A percentile compares a stretch with the other conserved stretches of the same genome.
phyloP scores from a whole-genome alignment of 2,329 filamentous ascomycete genomes.

The Ophiostoma ulmi region DNA sequence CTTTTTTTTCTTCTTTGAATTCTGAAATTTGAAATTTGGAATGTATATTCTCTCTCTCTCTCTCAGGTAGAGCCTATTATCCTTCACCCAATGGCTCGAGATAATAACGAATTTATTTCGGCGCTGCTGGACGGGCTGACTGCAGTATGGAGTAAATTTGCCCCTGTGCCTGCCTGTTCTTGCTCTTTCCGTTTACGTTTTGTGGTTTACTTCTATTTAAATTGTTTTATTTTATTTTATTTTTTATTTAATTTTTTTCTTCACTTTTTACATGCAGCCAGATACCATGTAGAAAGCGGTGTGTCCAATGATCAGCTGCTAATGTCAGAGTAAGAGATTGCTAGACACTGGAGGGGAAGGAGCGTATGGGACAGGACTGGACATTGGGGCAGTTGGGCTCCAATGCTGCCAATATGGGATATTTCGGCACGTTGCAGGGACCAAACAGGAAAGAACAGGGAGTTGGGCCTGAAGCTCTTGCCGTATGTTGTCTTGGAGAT shows the following conservation, averaged over 20 bases:
- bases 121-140: constrained; percentile 7
- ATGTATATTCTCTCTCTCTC: not conserved
- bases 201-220: not conserved
- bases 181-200: not conserved
- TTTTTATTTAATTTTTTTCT: not conserved
- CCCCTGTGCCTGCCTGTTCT: constrained; percentile 4
- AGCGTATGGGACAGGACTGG: too few relatives aligned
- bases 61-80: not conserved
- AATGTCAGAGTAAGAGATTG: not conserved
- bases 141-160: constrained; percentile 9
- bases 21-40: not conserved
- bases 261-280: not conserved
- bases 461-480: constrained; percentile 10
- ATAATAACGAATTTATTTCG: constrained; percentile 9
- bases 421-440: not conserved
- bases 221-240: not conserved
- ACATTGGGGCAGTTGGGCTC: not conserved
- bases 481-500: constrained; percentile 16
- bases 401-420: not conserved
- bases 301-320: constrained; percentile 9
- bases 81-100: not conserved
- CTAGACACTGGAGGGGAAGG: not conserved
- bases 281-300: not conserved
- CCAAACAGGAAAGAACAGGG: constrained; percentile 3
- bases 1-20: not conserved